Base-by-base conservation (phyloP, 2,329 filamentous ascomycete genomes). In the Pseudogymnoascus sp. region DNA sequence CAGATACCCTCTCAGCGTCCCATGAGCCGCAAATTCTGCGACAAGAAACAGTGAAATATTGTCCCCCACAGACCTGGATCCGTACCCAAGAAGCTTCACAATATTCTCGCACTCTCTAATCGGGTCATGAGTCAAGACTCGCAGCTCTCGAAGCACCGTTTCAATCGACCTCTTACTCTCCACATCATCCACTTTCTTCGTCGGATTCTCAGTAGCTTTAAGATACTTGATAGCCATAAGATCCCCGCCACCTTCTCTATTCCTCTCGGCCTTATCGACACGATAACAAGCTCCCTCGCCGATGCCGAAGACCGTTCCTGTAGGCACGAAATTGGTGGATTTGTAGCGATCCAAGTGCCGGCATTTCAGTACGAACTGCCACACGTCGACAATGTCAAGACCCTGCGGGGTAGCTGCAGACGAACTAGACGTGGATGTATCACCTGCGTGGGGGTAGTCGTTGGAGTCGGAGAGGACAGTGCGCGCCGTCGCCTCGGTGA, bases 21-120 rank as follows among this genome's bases (percentile, higher is more conserved):
- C 58, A 10, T 59, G 33, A 13, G 17, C 58, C 10, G 33, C 58
- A 36, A 59, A 41, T 15, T 59, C 58, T 3, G 58, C 58, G 25
- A 59, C 58, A 29, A 59, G 33, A 41, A 15, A 38, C 58, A 59
- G 33, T n/a, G 44, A 55, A 17, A 55, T 55, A 55, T 55, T n/a
- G 4, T 55, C 44, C 0, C 27, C 27, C n/a, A 55, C 44, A 31
- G 27, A 10, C n/a, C 27, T 8, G 8, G 44, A 55, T 9, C 44
- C 44, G 27, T 55, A 55, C n/a, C 44, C 44, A 2, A 55, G 4
- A 2, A 55, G 27, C 27, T 55, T 27, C n/a, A 55, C 44, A 31
- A 55, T 55, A 55, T 55, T 55, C 44, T 31, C 44, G 31, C 44
- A 55, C 27, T 33, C 27, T 27, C 44, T 31, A 33, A 55, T 31